Percentiles rank a stretch among this genome's conserved stretches.
Conservation (phyloP, 306 rosid genomes). For the Castanospermum australe region DNA sequence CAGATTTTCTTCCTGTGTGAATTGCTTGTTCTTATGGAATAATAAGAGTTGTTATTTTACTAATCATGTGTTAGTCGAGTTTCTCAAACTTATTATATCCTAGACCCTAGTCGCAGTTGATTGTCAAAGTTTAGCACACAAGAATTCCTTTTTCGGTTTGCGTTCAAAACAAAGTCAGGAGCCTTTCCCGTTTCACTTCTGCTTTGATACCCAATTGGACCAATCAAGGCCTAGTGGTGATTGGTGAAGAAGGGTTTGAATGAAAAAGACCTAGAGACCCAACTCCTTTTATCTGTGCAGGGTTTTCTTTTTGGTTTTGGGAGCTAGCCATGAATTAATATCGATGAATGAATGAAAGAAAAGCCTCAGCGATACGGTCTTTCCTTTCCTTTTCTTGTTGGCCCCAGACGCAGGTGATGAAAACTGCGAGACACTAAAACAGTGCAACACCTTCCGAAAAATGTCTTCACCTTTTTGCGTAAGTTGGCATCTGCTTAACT, state of each 20-base stretch:
- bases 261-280: background rate
- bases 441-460: background rate
- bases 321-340: too few relatives aligned
- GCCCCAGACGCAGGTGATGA: slow-evolving; percentile 3
- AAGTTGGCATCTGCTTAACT: background rate
- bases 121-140: background rate
- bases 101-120: background rate
- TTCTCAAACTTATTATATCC: too few relatives aligned
- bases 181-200: background rate
- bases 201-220: background rate
- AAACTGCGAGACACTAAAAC: slow-evolving; percentile 23
- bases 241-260: too few relatives aligned
- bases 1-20: too few relatives aligned
- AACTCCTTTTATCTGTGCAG: background rate
- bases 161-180: background rate
- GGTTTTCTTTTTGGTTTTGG: background rate
- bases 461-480: slow-evolving; percentile 1
- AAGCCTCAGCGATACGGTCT: background rate
- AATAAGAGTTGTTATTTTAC: too few relatives aligned
- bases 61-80: background rate
- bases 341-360: background rate
- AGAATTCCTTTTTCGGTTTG: background rate
- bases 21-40: too few relatives aligned
- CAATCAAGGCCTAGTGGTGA: slow-evolving; percentile 3
- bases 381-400: background rate